A percentile compares a stretch with the other conserved stretches of the same genome.
These are phyloP conservation scores for Calycina herbarum DNA, from an alignment of 2,329 filamentous ascomycete genomes.

Conservation along the genomic window DNA sequence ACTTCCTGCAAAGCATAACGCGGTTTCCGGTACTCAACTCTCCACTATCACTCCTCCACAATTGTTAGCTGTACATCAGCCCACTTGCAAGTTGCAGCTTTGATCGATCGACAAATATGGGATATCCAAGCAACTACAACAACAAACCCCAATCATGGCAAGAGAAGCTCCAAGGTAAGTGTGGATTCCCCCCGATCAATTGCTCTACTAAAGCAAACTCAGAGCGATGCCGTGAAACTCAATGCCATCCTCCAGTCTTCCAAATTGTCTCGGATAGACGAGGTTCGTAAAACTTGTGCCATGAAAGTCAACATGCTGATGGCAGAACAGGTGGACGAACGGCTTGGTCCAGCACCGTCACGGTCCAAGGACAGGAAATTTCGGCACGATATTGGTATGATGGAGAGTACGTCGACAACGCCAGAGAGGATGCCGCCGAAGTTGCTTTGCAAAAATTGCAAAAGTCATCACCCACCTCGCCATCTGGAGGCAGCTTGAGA, in stretches of 20 bases:
- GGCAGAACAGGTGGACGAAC: constrained; percentile 71
- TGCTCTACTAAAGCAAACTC: constrained; percentile 30
- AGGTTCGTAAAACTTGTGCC: constrained; percentile 49
- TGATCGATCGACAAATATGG: constrained; percentile 31
- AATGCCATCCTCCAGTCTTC: constrained; percentile 58
- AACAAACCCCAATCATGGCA: constrained; percentile 37
- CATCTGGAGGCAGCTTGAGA: constrained; percentile 41
- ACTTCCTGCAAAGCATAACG: constrained; percentile 37
- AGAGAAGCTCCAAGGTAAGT: constrained; percentile 42
- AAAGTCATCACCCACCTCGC: constrained; percentile 44
- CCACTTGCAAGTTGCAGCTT: constrained; percentile 16
- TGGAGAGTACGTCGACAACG: constrained; percentile 82
- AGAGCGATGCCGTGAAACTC: constrained; percentile 59
- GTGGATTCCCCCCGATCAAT: constrained; percentile 17
- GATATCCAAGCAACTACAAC: constrained; percentile 33
- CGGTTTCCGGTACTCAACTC: constrained; percentile 31
- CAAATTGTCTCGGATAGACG: constrained; percentile 73
- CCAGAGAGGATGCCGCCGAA: constrained; percentile 88
- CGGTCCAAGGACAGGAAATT: constrained; percentile 64
- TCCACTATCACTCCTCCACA: constrained; percentile 33
- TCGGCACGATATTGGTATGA: constrained; percentile 90
- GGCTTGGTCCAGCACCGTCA: constrained; percentile 83
- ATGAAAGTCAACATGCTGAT: constrained; percentile 31
- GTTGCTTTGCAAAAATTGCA: constrained; percentile 64
- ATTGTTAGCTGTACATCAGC: constrained; percentile 8